Evolutionary conservation across 805 yeast genomes (phyloP), one percentile per base, ranked within the genome.

Genomic region (Cephaloascus albidus): DNA sequence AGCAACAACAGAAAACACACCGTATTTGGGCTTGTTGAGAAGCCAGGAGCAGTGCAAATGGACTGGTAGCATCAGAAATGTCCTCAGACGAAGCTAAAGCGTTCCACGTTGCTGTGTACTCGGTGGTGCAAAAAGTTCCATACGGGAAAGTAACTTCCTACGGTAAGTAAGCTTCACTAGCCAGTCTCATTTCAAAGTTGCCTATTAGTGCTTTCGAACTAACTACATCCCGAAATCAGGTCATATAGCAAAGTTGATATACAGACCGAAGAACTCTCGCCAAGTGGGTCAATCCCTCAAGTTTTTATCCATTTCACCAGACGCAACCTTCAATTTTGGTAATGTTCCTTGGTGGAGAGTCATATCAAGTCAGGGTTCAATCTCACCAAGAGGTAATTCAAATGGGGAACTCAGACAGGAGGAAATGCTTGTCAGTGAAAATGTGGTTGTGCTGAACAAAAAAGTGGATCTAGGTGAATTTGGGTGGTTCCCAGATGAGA

Each of bases 311-410:
- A 44, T 39, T 4, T 41, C 40, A 10, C 36, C 12, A 32, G 36
- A 17, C 43, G 42, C 19, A 10, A 18, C 4, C 27, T 58, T 57
- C 45, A 57, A 60, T 39, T 38, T 50, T 8, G 55, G 47, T 2
- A 61, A 60, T 8, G 70, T 83, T 12, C 90, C 90, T 3, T 85
- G 94, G 94, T 84, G 90, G 90, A 58, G 94, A 28, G 84, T 85
- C 2, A 62, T 85, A 8, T 69, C 72, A 18, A 64, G 83, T n/a
- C 58, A 72, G 15, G 93, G 93, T 0, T 62, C 57, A 16, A 77
- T 84, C 2, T 73, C 87, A 3, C 70, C 72, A 3, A 53, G 84
- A 35, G 73, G 52, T 8, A 58, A 52, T 28, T 52, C 63, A 0
- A 54, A 55, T 19, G 70, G 72, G 2, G 75, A 72, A 38, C 45